Evolutionary conservation across 2,329 filamentous ascomycete genomes (phyloP), one percentile per base, ranked within the genome.

Genomic region (Harringtonia aguacate): DNA sequence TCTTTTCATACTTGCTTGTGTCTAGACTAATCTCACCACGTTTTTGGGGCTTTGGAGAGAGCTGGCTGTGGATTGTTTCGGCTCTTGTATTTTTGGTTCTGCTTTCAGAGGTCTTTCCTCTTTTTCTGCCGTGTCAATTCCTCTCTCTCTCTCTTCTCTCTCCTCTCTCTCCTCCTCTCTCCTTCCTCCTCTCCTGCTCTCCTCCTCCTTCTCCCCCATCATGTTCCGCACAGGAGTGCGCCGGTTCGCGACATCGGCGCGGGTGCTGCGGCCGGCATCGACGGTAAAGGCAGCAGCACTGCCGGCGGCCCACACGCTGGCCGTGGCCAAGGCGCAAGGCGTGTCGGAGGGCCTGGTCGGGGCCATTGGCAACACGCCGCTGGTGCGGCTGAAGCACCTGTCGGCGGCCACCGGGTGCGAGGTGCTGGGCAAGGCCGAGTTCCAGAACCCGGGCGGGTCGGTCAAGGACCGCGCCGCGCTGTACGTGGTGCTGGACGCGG

Each of bases 321-420:
- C 74, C 50, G 79, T 95, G 47, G 87, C 86, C 35, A 79, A 79
- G 58, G 85, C 85, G 27, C 88, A 95, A 62, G 84, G 86, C 45
- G 67, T 86, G 46, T 81, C 86, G 40, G 76, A 82, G 59, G 82
- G 86, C 38, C 73, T 95, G 53, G 80, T 86, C 44, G 87, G 85
- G 95, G 92, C 92, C 44, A 97, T 98, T 67, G 92, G 92, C 51
- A 97, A 97, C 65, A 98, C 92, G 0, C 90, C 92, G 1, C 77
- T 98, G 43, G 94, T 98, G 62, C 82, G 85, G 39, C 73, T 98
- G 41, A 90, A 94, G 65, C 78, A 73, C 49, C 80, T 97, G 53
- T 97, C 90, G 34, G 79, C 86, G 48, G 76, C 94, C 59, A 97
- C 92, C 1, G 88, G 89, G 52, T 97, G 92, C 73, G 85, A 94